Percentiles rank a stretch among this genome's conserved stretches.
Conservation (phyloP, 2,329 filamentous ascomycete species). For the Chaetomium olivaceum region DNA sequence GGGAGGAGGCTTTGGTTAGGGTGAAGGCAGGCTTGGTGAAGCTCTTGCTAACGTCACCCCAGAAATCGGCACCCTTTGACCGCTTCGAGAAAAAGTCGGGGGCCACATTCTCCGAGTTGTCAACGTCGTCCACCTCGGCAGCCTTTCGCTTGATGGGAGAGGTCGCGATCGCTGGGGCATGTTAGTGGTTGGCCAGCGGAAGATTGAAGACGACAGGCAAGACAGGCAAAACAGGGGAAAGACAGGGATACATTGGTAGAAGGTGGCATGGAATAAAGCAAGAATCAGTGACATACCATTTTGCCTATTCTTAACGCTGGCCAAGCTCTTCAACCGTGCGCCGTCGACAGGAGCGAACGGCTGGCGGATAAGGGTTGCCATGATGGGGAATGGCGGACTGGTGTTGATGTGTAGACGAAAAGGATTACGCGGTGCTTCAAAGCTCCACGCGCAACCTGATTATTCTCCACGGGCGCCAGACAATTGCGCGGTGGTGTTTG, state of each 20-base stretch:
- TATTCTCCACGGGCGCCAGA: background rate
- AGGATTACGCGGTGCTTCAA: slow-evolving; percentile 12
- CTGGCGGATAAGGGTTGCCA: slow-evolving; percentile 63
- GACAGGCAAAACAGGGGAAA: background rate
- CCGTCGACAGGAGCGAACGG: slow-evolving; percentile 74
- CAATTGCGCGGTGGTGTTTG: slow-evolving; percentile 22
- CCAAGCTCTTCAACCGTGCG: slow-evolving; percentile 68
- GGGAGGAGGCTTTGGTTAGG: slow-evolving; percentile 46
- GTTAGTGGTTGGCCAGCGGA: slow-evolving; percentile 33
- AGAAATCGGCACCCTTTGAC: slow-evolving; percentile 52
- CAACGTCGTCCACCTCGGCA: slow-evolving; percentile 48
- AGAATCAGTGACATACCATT: slow-evolving; percentile 57
- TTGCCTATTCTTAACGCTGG: slow-evolving; percentile 76
- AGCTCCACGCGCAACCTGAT: slow-evolving; percentile 12
- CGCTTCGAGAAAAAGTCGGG: slow-evolving; percentile 59
- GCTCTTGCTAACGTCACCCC: slow-evolving; percentile 46
- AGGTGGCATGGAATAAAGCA: background rate
- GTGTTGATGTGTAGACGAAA: slow-evolving; percentile 18
- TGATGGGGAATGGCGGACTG: slow-evolving; percentile 38
- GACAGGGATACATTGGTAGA: background rate
- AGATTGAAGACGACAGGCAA: background rate
- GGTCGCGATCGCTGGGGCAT: slow-evolving; percentile 43
- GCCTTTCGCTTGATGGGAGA: slow-evolving; percentile 59
- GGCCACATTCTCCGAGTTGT: slow-evolving; percentile 64
- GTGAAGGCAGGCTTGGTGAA: slow-evolving; percentile 48